Conservation (phyloP, 805 yeast species). For the Ogataea kodamae region DNA sequence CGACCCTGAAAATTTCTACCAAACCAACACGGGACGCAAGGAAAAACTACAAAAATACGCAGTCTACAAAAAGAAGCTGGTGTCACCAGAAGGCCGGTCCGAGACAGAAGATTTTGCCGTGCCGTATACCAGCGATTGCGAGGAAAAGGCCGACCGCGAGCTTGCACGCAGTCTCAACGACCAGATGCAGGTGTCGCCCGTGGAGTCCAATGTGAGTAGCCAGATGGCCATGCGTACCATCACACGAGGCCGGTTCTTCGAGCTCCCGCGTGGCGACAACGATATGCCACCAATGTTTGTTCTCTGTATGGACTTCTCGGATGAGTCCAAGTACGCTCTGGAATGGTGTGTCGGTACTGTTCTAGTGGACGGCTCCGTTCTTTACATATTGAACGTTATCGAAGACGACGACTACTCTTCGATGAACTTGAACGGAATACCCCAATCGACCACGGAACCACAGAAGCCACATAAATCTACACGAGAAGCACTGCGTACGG, state of each 20-base stretch:
- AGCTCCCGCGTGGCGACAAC: conserved; percentile 29
- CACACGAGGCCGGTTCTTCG: conserved; percentile 65
- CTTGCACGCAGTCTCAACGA: conserved; percentile 53
- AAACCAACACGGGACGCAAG: conserved; percentile 45
- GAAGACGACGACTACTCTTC: conserved; percentile 41
- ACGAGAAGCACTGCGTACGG: conserved; percentile 38
- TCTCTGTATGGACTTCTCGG: conserved; percentile 77
- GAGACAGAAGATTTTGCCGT: conserved; percentile 32
- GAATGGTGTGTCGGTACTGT: conserved; percentile 89
- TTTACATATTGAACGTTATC: conserved; percentile 64
- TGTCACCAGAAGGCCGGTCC: conserved; percentile 49
- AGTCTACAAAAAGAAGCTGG: conserved; percentile 54
- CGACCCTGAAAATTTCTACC: conserved; percentile 45
- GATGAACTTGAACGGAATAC: conserved; percentile 36
- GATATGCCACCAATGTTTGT: conserved; percentile 54
- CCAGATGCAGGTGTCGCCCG: conserved; percentile 50
- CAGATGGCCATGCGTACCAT: conserved; percentile 66
- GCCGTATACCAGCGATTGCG: conserved; percentile 69
- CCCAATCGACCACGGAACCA: conserved; percentile 13
- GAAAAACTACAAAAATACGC: conserved; percentile 56
- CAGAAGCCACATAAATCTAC: conserved; percentile 17
- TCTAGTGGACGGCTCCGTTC: conserved; percentile 74
- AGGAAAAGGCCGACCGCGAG: conserved; percentile 59
- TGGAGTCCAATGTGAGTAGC: conserved; percentile 49
- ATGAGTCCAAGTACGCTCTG: conserved; percentile 77